Evolutionary conservation across 148 eudicot species (phyloP).

Genomic region (Vaccinium corymbosum): DNA sequence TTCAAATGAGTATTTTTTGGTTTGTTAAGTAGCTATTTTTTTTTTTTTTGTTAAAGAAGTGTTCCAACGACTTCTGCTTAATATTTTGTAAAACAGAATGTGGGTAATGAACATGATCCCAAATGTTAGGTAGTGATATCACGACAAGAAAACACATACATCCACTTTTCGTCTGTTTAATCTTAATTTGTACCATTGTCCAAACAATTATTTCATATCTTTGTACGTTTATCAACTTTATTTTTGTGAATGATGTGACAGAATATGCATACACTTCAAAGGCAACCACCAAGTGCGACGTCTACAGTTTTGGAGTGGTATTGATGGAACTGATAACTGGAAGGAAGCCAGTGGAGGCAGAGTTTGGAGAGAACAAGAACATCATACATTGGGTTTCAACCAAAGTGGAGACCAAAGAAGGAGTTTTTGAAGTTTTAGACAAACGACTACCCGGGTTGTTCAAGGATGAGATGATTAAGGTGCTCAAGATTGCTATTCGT

Average conservation of each 20-base stretch:
- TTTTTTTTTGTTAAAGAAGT: not conserved
- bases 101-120: not conserved
- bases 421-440: slow-evolving; percentile 67
- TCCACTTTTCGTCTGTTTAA: not conserved
- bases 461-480: slow-evolving; percentile 68
- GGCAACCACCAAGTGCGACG: slow-evolving; percentile 89
- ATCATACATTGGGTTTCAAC: slow-evolving; percentile 81
- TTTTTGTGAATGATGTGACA: slow-evolving; percentile 27
- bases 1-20: not conserved
- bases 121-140: not conserved
- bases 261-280: slow-evolving; percentile 87
- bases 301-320: slow-evolving; percentile 97
- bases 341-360: slow-evolving; percentile 83
- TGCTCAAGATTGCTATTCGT: slow-evolving; percentile 66
- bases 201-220: not conserved
- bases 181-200: not conserved
- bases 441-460: slow-evolving; percentile 47
- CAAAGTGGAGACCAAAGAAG: slow-evolving; percentile 77
- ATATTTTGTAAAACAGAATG: not conserved
- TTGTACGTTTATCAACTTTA: not conserved
- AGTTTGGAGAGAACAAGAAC: slow-evolving; percentile 89
- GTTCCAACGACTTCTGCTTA: not conserved
- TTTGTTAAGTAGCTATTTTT: not conserved
- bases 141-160: not conserved
- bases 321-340: slow-evolving; percentile 90